Evolutionary conservation across 108 stramenopile genomes (phyloP), one percentile per base, ranked within the genome.

Genomic region (Fistulifera solaris): DNA sequence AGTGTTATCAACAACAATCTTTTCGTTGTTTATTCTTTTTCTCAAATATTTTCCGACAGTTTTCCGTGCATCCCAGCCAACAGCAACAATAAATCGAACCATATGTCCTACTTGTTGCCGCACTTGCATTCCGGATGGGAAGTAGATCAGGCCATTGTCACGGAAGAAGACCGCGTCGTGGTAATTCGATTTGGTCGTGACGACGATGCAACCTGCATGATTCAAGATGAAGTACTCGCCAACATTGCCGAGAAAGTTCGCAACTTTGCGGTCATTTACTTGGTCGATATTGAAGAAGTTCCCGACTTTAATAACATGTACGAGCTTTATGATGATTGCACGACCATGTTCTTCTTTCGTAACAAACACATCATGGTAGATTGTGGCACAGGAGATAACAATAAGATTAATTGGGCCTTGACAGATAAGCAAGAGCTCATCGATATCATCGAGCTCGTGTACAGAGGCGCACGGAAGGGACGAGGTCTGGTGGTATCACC

Each of bases 291-390:
- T 25, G 90, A 94, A 27, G 89, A 97, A 71, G 98, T 99, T 18
- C 96, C 96, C 81, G 98, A 97, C 87, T 97, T 73, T 48, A 99
- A 92, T 56, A 67, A 76, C 48, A 99, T 99, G 98, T 99, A 99
- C 65, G 98, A 99, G 74, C 77, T 99, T 18, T 97, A 94, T 70
- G 89, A 97, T 65, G 89, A 86, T 0, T 97, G 95, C 63, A 94
- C 93, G 40, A 90, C 96, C 43, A 99, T 99, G 98, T 97, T 96
- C 62, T 99, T 99, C 66, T 99, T 93, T 78, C 78, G 96, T 1
- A 99, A 99, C 65, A 78, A 89, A 44, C 95, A 98, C 69, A 96
- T 98, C 43, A 98, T 99, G 96, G 89, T 99, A 24, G 98, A 98
- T 76, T 57, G 96, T 40, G 96, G 98, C 26, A 99, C 98, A 17